Evolutionary conservation across 495 filamentous ascomycete species (phyloP).

Genomic region (Thermochaetoides thermophila): DNA sequence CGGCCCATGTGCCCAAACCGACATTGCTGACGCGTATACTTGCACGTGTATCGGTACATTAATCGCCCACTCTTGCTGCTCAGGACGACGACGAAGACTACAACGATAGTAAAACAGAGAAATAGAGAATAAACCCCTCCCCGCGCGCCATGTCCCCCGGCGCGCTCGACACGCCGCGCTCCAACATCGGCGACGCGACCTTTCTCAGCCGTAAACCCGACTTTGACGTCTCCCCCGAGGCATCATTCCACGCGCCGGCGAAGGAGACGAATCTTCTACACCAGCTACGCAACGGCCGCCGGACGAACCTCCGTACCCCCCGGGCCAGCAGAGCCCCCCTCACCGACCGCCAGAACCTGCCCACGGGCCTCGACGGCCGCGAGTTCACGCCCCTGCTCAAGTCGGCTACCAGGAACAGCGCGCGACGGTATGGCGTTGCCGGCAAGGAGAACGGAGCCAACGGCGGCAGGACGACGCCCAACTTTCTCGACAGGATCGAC

Average conservation of each 20-base stretch:
- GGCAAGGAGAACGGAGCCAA: conserved; percentile 40
- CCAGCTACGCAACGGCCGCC: conserved; percentile 47
- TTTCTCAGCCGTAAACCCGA: conserved; percentile 55
- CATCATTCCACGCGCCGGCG: conserved; percentile 73
- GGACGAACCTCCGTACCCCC: conserved; percentile 52
- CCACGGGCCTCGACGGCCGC: conserved; percentile 41
- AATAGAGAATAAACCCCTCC: no score
- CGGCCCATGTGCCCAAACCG: no score
- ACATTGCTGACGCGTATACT: no score
- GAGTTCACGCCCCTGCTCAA: conserved; percentile 93
- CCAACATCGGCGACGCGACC: conserved; percentile 65
- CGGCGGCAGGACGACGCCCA: conserved; percentile 54
- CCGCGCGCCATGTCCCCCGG: no score
- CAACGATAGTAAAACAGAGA: no score
- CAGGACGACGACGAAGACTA: no score
- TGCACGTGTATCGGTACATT: no score
- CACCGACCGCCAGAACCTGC: conserved; percentile 51
- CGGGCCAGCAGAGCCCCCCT: conserved; percentile 47
- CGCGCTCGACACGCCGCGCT: conserved; percentile 66
- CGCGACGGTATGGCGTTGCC: conserved; percentile 39
- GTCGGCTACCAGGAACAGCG: conserved; percentile 71
- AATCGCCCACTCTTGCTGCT: no score
- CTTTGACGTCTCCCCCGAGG: conserved; percentile 64
- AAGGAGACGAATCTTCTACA: conserved; percentile 62
- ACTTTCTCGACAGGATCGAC: conserved; percentile 45